Conservation (phyloP, 2,329 filamentous ascomycete species). For the Ceratocystis diversiconidia region DNA sequence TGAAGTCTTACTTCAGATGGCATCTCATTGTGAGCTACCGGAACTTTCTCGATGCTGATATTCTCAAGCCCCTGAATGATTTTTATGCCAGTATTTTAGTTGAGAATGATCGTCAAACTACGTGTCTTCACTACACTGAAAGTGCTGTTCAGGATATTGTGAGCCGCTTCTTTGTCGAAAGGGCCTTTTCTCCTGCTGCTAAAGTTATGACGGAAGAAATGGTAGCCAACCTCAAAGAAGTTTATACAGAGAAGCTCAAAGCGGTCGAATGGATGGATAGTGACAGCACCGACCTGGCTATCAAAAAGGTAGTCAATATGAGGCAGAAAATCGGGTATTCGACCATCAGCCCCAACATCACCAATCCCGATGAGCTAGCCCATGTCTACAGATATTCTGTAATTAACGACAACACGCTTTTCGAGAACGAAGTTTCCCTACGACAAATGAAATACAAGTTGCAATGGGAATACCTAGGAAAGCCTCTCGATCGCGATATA, state of each 20-base stretch:
- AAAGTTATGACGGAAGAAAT: conserved; percentile 55
- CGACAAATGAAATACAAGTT: conserved; percentile 33
- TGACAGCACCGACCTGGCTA: conserved; percentile 43
- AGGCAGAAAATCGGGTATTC: conserved; percentile 56
- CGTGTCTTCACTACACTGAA: conserved; percentile 45
- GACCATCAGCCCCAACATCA: conserved; percentile 45
- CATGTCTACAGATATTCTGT: conserved; percentile 42
- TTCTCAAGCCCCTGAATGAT: conserved; percentile 42
- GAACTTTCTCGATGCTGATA: conserved; percentile 41
- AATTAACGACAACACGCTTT: conserved; percentile 38
- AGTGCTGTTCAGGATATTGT: conserved; percentile 50
- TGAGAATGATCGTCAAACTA: conserved; percentile 50
- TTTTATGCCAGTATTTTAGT: conserved; percentile 48
- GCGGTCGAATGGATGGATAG: conserved; percentile 50
- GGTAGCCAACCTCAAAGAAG: conserved; percentile 54
- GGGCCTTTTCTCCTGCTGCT: conserved; percentile 50
- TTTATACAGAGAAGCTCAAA: conserved; percentile 47
- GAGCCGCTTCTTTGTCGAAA: conserved; percentile 56
- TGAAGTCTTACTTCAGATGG: conserved; percentile 52
- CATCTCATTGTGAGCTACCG: conserved; percentile 43
- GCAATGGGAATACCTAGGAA: conserved; percentile 44
- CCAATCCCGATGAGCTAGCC: conserved; percentile 40
- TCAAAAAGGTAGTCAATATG: conserved; percentile 51
- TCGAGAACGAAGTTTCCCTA: conserved; percentile 41
- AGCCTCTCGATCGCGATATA: conserved; percentile 44